Conservation (phyloP, 108 stramenopile genomes). For the Phaeodactylum tricornutum region DNA sequence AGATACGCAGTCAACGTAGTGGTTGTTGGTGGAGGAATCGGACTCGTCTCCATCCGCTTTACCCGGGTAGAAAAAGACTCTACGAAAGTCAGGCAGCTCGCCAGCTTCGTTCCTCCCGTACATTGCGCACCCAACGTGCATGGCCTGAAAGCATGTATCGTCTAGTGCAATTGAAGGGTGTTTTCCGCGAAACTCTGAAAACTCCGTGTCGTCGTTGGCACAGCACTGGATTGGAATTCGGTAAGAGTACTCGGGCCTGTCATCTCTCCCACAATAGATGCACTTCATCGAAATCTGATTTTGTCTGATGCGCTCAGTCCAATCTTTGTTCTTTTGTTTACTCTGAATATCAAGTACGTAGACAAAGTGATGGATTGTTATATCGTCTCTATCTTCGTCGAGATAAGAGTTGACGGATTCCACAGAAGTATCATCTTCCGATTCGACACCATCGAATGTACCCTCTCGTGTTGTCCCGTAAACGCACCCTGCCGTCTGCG, state of each 20-base stretch:
- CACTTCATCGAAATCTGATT: conserved; percentile 27
- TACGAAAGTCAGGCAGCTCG: not conserved
- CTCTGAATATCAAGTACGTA: conserved; percentile 8
- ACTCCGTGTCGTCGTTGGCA: conserved; percentile 20
- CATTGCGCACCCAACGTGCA: conserved; percentile 16
- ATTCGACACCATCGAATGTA: conserved; percentile 9
- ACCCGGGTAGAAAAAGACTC: conserved; percentile 10
- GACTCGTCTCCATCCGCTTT: conserved; percentile 3
- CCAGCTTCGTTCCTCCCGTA: conserved; percentile 3
- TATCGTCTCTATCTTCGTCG: not conserved
- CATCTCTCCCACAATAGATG: conserved; percentile 25
- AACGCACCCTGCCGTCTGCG: conserved; percentile 16
- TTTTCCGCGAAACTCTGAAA: not conserved
- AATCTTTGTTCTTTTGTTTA: conserved; percentile 3
- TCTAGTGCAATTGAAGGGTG: not conserved
- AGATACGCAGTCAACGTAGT: too few relatives aligned
- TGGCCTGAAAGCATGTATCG: conserved; percentile 6
- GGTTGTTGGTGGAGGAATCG: too few relatives aligned
- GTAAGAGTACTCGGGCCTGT: conserved; percentile 1
- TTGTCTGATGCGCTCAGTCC: conserved; percentile 5
- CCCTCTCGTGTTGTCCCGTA: conserved; percentile 26
- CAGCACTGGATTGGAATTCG: conserved; percentile 42
- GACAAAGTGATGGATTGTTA: conserved; percentile 7
- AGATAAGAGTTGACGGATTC: not conserved
- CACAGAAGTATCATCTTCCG: conserved; percentile 5